Conservation (phyloP, 306 rosid genomes). For the Sicyos edulis region DNA sequence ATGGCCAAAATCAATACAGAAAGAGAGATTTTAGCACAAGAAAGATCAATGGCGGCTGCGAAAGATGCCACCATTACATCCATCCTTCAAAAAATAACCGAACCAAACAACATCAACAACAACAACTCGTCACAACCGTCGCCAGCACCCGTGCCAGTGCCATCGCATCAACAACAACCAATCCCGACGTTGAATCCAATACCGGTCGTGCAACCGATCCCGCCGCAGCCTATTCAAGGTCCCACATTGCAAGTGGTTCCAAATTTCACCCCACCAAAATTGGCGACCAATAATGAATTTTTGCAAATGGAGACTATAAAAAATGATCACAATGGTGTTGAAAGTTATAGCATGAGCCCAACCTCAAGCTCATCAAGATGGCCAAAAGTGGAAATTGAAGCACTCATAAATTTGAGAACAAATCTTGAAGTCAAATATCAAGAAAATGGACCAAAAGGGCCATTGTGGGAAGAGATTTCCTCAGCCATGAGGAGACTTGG, state of each 20-base stretch:
- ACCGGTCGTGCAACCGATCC: background rate
- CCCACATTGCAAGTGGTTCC: conserved; percentile 14
- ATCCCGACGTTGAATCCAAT: background rate
- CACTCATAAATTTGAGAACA: conserved; percentile 52
- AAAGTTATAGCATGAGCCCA: conserved; percentile 8
- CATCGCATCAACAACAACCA: background rate
- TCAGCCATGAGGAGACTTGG: conserved; percentile 61
- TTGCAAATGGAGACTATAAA: conserved; percentile 13
- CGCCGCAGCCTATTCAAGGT: background rate
- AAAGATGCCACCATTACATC: conserved; percentile 67
- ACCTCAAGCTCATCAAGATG: conserved; percentile 42
- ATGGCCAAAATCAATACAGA: conserved; percentile 52
- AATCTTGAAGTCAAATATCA: conserved; percentile 58
- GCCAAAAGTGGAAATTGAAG: conserved; percentile 72
- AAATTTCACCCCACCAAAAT: background rate
- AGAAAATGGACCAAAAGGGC: conserved; percentile 72
- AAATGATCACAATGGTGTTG: conserved; percentile 21
- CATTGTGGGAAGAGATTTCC: conserved; percentile 90
- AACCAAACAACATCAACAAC: conserved; percentile 13
- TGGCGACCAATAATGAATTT: background rate
- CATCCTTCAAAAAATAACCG: conserved; percentile 50
- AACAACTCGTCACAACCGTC: background rate
- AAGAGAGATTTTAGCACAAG: conserved; percentile 59
- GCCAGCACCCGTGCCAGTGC: background rate
- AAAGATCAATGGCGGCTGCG: conserved; percentile 56